Evolutionary conservation across 495 filamentous ascomycete species (phyloP), one percentile per base, ranked within the genome.

Genomic region (Aspergillus bertholletiae): DNA sequence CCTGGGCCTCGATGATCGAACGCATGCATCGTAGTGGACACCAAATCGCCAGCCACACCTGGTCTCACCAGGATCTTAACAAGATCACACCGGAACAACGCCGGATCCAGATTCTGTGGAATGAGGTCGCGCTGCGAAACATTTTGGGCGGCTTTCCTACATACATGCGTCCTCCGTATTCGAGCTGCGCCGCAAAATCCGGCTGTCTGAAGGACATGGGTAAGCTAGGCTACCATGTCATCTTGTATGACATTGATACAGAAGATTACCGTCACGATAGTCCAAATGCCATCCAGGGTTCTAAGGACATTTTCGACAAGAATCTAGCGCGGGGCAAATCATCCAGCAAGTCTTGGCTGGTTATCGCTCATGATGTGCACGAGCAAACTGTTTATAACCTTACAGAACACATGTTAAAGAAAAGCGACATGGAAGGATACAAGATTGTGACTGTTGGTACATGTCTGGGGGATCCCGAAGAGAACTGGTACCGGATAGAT

Each of bases 131-230:
- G 0, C 59, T 94, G 18, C 84, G 86, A 41, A 89, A 89, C 48
- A 85, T 95, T 52, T 74, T 93, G 7, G 90, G 90, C 12, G 83
- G 83, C 57, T 87, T 92, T 67, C 90, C 90, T 3, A 87, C 88
- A 2, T 96, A 95, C 65, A 92, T 95, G 88, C 80, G 87, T 44
- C 89, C 89, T 3, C 89, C 89, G 6, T 95, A 86, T 70, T 88
- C 86, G 22, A 86, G 83, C 62, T 93, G 89, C 64, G 76, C 74
- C 26, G 63, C 68, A 3, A 75, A 75, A 21, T 74, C 75, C 3
- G 72, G 71, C 13, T 92, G 89, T 62, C 71, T 82, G 49, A 70
- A 67, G 8, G 80, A 85, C 34, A 70, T 93, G 62, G 76, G 76
- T 17, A 69, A 69, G 5, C 74, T 93, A 35, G 89, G 90, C 3